Evolutionary conservation across 2,329 filamentous ascomycete genomes (phyloP), one percentile per base, ranked within the genome.

Genomic region (Ascochyta koolunga): DNA sequence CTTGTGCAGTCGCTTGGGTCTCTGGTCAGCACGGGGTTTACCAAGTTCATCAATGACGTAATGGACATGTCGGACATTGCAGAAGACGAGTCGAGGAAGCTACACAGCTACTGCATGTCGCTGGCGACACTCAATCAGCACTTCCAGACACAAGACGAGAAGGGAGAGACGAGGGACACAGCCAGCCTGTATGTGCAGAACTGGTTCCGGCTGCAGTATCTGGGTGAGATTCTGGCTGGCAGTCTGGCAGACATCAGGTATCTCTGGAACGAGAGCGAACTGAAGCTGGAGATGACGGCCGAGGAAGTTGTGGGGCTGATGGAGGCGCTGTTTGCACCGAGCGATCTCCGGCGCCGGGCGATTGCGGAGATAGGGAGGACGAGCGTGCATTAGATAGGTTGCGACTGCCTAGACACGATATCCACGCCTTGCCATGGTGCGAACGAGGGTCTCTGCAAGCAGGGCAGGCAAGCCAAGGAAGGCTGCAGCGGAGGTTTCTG

Each of bases 151-250:
- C 75, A 80, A 11, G 71, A 74, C 33, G 68, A 68, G 16, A 72
- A 69, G 29, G 68, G 68, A 2, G 66, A 72, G 11, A 71, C 81
- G 24, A 76, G 77, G n/a, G 78, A 80, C 35, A 82, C 85, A 76
- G 84, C 83, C 4, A 82, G 83, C 21, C 77, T 87, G 9, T 88
- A 88, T 58, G 83, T 84, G 40, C 79, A 82, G 4, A 83, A 82
- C 59, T 88, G 86, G 86, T 77, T 88, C 58, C 85, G 84, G 55
- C 87, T 88, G 65, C 84, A 86, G 66, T 88, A 87, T 61, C 67
- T 88, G 46, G 76, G 80, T 36, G 86, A 87, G 60, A 86, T 88
- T 38, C 68, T 88, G 46, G 86, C 87, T 48, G 82, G 82, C 50
- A 84, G 80, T 42, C 73, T 88, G 15, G 85, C 83, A 18, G 86